Conservation (phyloP, 2,329 filamentous ascomycete species). For the Microdochium nivale region DNA sequence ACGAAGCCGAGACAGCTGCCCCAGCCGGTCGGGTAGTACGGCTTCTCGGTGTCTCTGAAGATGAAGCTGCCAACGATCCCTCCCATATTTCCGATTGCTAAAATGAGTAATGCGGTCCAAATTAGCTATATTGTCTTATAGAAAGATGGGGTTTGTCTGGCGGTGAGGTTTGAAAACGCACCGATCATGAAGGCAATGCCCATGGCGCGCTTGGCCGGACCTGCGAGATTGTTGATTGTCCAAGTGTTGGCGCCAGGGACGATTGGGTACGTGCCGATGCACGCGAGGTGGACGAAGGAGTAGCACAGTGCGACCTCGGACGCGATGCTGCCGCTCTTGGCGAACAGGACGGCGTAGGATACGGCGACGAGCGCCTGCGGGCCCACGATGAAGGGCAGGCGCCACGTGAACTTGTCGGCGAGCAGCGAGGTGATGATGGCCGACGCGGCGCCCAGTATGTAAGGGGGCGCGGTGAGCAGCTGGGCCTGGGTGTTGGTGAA, state of each 20-base stretch:
- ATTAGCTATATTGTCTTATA: no score
- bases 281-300: slow-evolving; percentile 12
- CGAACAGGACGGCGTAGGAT: slow-evolving; percentile 17
- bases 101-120: no score
- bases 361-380: slow-evolving; percentile 14
- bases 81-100: slow-evolving; percentile 21
- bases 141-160: no score
- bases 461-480: slow-evolving; percentile 8
- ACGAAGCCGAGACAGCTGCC: slow-evolving; percentile 21
- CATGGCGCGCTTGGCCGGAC: slow-evolving; percentile 17
- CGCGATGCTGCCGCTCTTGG: slow-evolving; percentile 1
- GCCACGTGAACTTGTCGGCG: slow-evolving; percentile 19
- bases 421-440: slow-evolving; percentile 16
- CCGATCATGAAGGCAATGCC: slow-evolving; percentile 18
- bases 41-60: slow-evolving; percentile 23
- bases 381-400: slow-evolving; percentile 19
- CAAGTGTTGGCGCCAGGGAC: slow-evolving; percentile 17
- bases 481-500: slow-evolving; percentile 22
- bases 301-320: slow-evolving; percentile 4
- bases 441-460: slow-evolving; percentile 14
- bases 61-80: slow-evolving; percentile 28
- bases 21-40: slow-evolving; percentile 26
- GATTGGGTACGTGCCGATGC: slow-evolving; percentile 20
- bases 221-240: slow-evolving; percentile 19
- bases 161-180: no score